Conservation (phyloP, 1,139 yeast genomes). For the Candida mesenterica region DNA sequence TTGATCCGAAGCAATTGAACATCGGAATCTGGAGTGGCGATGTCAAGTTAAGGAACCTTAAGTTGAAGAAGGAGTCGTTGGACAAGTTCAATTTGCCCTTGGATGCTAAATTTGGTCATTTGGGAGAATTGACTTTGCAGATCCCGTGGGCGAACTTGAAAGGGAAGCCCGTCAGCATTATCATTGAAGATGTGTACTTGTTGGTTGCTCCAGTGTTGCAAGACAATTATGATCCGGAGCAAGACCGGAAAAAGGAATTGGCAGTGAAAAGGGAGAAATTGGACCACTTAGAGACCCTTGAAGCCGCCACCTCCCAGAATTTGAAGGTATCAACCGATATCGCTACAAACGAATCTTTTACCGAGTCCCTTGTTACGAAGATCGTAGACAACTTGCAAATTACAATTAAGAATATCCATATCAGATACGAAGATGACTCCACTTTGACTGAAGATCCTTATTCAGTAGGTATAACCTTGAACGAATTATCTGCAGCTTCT, state of each 20-base stretch:
- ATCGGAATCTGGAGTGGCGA: conserved; percentile 99
- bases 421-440: conserved; percentile 83
- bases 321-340: conserved; percentile 42
- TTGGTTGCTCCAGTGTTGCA: conserved; percentile 70
- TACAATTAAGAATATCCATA: conserved; percentile 87
- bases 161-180: conserved; percentile 86
- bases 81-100: conserved; percentile 84
- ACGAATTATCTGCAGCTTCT: conserved; percentile 88
- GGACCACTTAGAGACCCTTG: conserved; percentile 63
- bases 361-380: conserved; percentile 84
- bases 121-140: conserved; percentile 85
- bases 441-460: conserved; percentile 71
- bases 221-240: conserved; percentile 58
- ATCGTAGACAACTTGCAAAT: conserved; percentile 91
- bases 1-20: conserved; percentile 90
- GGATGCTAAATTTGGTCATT: conserved; percentile 86
- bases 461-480: conserved; percentile 77
- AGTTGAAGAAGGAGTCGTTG: conserved; percentile 77
- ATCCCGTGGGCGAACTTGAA: conserved; percentile 97
- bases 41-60: conserved; percentile 76
- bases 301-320: conserved; percentile 43
- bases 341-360: conserved; percentile 68
- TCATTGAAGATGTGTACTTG: conserved; percentile 84
- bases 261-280: conserved; percentile 65
- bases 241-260: conserved; percentile 63